Base-by-base conservation (phyloP, 73 alveolate genomes). In the Paramecium bursaria region DNA sequence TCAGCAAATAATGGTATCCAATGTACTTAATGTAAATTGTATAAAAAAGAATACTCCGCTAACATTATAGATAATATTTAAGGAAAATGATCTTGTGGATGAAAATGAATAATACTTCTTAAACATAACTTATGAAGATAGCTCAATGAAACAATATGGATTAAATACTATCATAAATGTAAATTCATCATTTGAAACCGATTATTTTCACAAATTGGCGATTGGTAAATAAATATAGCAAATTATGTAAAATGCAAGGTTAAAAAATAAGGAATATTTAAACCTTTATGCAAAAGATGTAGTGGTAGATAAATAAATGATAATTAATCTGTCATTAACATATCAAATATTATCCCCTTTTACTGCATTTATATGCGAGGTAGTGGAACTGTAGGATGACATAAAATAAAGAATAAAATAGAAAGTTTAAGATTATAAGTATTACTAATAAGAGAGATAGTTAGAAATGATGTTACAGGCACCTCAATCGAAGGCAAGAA, bases 351-450 rank as follows among this genome's bases (percentile, higher is more conserved):
- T 67, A 22, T 19, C 57, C 42, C 4, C 57, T 2, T 9, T 23
- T 35, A 67, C 82, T 4, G 82, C 82, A n/a, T 67, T 67, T 35
- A 46, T 67, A 33, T 67, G 82, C 42, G 82, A 67, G 19, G 82
- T 67, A 17, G 25, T 39, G 17, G 82, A 67, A 3, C 19, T 67
- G 17, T 52, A 67, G 21, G 82, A 67, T 67, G 14, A 67, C 21
- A 35, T 30, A 10, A 67, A 67, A 35, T 30, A 67, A 42, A 10
- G 21, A 23, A 67, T 33, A n/a, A n/a, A n/a, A n/a, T n/a, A n/a
- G n/a, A n/a, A n/a, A n/a, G n/a, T n/a, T n/a, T n/a, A n/a, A n/a
- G n/a, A n/a, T n/a, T n/a, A n/a, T n/a, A n/a, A n/a, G n/a, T n/a
- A n/a, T n/a, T n/a, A n/a, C n/a, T n/a, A n/a, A n/a, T n/a, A n/a